Conservation (phyloP, 2,329 filamentous ascomycete genomes). For the Stagonosporopsis chrysanthemi region DNA sequence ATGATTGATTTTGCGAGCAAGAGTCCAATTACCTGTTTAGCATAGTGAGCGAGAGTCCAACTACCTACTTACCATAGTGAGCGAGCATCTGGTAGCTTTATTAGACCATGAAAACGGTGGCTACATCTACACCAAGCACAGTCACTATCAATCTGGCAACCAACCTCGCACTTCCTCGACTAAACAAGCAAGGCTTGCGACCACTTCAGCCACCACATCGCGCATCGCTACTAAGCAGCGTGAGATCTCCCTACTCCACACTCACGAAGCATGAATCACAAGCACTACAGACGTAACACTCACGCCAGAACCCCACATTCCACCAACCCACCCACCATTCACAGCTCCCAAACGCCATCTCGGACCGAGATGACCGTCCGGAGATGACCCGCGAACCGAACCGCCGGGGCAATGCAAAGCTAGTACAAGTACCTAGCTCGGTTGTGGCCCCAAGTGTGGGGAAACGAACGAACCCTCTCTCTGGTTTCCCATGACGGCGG, state of each 20-base stretch:
- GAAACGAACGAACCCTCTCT: too few relatives aligned
- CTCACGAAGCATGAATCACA: neutral
- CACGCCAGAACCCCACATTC: neutral
- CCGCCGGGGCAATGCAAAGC: neutral
- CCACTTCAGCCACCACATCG: neutral
- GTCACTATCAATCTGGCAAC: neutral
- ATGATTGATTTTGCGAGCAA: too few relatives aligned
- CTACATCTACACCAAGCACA: neutral
- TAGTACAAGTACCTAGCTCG: neutral
- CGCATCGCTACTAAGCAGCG: neutral
- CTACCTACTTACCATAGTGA: neutral
- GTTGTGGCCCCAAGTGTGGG: conserved; percentile 6
- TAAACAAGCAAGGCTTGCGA: conserved; percentile 11
- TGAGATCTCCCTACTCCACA: neutral
- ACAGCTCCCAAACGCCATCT: conserved; percentile 2
- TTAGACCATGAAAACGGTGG: neutral
- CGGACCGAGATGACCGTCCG: conserved; percentile 21
- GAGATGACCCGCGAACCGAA: conserved; percentile 11
- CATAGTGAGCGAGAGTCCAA: neutral
- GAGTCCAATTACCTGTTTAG: too few relatives aligned
- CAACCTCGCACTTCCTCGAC: conserved; percentile 14
- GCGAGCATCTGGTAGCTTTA: too few relatives aligned
- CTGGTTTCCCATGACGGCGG: too few relatives aligned
- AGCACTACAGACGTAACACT: neutral
- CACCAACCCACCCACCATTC: neutral